phyloP scores from a whole-genome alignment of 768 basidiomycete species.

The Calocybe gangraenosa region DNA sequence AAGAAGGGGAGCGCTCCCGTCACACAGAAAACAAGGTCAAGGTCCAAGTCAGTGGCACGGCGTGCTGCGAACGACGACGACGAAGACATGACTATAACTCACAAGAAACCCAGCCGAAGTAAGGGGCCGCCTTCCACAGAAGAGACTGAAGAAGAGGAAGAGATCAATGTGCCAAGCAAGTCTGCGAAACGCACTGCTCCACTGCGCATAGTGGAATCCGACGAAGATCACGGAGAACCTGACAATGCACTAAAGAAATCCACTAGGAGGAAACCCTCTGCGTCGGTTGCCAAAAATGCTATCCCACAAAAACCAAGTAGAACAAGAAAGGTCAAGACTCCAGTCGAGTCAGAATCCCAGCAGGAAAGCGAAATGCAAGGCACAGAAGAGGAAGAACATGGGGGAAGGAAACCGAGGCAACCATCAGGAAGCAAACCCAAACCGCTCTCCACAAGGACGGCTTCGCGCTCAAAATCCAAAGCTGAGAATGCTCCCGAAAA shows the following conservation, averaged over 20 bases:
- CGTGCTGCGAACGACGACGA: constrained; percentile 14
- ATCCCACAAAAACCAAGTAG: constrained; percentile 8
- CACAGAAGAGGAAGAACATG: constrained; percentile 13
- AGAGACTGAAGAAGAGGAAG: constrained; percentile 16
- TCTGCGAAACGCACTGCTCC: constrained; percentile 7
- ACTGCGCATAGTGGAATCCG: neutral
- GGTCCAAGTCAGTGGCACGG: constrained; percentile 18
- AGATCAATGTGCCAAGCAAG: constrained; percentile 9
- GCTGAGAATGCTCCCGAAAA: constrained; percentile 6
- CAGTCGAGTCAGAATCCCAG: constrained; percentile 3
- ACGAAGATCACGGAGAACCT: constrained; percentile 7
- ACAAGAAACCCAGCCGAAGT: constrained; percentile 7
- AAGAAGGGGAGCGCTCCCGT: constrained; percentile 8
- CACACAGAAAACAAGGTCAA: constrained; percentile 19
- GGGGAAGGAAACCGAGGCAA: constrained; percentile 8
- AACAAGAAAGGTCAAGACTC: constrained; percentile 7
- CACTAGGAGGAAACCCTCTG: constrained; percentile 8
- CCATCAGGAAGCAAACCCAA: constrained; percentile 11
- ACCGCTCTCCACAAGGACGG: constrained; percentile 5
- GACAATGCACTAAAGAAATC: constrained; percentile 12
- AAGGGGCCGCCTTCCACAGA: constrained; percentile 9
- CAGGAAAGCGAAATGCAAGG: constrained; percentile 10
- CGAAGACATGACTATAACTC: constrained; percentile 5
- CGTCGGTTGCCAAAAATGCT: neutral
- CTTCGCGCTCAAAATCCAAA: constrained; percentile 22